These are phyloP conservation scores for Podosphaera fusca DNA, from an alignment of 2,329 filamentous ascomycete genomes.

Conservation along the genomic window DNA sequence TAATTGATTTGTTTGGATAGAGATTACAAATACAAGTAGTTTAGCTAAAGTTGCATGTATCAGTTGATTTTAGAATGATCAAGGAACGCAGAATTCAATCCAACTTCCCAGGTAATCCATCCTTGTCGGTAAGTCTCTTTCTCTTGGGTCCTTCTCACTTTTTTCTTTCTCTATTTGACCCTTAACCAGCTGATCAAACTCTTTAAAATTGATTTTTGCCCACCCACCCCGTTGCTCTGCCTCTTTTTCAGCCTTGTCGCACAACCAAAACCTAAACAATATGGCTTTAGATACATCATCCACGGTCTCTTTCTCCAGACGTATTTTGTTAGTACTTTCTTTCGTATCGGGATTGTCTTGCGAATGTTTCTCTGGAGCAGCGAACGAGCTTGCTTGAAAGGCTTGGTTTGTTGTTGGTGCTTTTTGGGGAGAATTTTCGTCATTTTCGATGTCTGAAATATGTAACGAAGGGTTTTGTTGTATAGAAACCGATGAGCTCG, in stretches of 20 bases:
- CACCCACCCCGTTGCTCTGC: conserved; percentile 52
- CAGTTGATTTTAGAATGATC: neutral
- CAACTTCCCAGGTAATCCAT: conserved; percentile 70
- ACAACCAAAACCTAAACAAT: conserved; percentile 9
- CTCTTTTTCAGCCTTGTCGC: conserved; percentile 22
- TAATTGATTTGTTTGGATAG: too few relatives aligned
- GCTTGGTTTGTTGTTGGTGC: neutral
- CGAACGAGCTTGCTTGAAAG: neutral
- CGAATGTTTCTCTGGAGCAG: neutral
- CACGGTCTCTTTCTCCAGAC: neutral
- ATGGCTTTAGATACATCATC: conserved; percentile 2
- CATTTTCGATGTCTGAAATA: too few relatives aligned
- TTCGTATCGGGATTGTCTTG: neutral
- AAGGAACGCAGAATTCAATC: conserved; percentile 60
- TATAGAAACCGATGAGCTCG: neutral
- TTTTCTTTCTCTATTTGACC: conserved; percentile 25
- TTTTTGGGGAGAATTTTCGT: neutral
- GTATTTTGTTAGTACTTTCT: neutral
- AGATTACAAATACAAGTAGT: too few relatives aligned
- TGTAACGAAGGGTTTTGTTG: too few relatives aligned
- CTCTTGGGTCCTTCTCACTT: conserved; percentile 23
- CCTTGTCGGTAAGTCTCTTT: neutral
- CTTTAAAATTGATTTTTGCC: conserved; percentile 52
- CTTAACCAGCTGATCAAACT: conserved; percentile 58
- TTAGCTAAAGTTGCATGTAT: too few relatives aligned